Evolutionary conservation across 306 rosid genomes (phyloP).

Genomic region (Gleditsia sinensis): DNA sequence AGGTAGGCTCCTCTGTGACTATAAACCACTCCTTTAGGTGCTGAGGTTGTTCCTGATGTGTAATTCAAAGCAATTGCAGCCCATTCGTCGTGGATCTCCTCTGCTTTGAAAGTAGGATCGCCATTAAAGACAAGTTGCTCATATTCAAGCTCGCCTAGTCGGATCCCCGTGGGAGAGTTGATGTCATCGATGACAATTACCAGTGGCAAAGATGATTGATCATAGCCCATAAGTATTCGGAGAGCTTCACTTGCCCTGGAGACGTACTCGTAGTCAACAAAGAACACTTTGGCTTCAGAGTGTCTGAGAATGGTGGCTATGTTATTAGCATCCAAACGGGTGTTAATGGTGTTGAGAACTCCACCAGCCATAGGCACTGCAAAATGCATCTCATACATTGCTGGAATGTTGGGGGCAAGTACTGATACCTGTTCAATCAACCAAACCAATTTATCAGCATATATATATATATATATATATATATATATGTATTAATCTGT

Average conservation of each 20-base stretch:
- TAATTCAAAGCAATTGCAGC: conserved; percentile 74
- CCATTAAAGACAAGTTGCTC: conserved; percentile 62
- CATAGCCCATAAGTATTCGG: conserved; percentile 31
- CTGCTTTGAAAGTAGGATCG: conserved; percentile 36
- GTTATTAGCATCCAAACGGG: conserved; percentile 69
- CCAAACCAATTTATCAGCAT: neutral
- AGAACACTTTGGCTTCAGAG: conserved; percentile 74
- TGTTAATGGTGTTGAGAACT: conserved; percentile 76
- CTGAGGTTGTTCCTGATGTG: conserved; percentile 93
- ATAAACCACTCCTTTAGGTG: conserved; percentile 86
- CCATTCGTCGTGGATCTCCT: conserved; percentile 63
- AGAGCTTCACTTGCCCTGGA: conserved; percentile 62
- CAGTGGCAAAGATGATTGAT: conserved; percentile 51
- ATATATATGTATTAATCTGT: too few relatives aligned
- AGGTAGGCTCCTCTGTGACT: conserved; percentile 90
- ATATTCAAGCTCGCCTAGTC: conserved; percentile 75
- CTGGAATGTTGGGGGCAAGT: conserved; percentile 89
- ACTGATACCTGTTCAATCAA: conserved; percentile 62
- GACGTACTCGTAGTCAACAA: conserved; percentile 73
- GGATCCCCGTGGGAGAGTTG: conserved; percentile 63
- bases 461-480: too few relatives aligned
- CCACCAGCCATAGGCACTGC: conserved; percentile 97
- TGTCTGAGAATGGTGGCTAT: conserved; percentile 76
- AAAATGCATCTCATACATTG: conserved; percentile 96
- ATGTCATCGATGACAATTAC: conserved; percentile 83